These are phyloP conservation scores for Rutstroemia sp. DNA, from an alignment of 2,329 filamentous ascomycete genomes.

Conservation along the genomic window DNA sequence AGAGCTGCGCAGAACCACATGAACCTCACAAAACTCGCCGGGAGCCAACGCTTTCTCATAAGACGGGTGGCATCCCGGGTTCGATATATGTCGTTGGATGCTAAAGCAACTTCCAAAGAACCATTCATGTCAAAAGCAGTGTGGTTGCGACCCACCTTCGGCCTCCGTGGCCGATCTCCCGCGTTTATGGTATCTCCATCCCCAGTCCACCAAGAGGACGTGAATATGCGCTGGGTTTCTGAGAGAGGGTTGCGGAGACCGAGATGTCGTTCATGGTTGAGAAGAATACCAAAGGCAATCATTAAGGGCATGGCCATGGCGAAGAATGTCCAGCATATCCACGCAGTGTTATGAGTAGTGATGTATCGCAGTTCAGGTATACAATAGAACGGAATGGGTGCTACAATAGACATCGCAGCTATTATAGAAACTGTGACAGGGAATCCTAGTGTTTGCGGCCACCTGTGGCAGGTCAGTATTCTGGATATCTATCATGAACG, in stretches of 20 bases:
- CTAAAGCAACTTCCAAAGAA: slow-evolving; percentile 26
- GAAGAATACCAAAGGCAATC: slow-evolving; percentile 56
- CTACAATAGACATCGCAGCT: slow-evolving; percentile 49
- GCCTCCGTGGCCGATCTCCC: slow-evolving; percentile 33
- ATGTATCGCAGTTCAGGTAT: slow-evolving; percentile 45
- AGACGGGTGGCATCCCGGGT: slow-evolving; percentile 15
- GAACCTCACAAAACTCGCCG: slow-evolving; percentile 60
- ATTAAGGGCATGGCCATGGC: slow-evolving; percentile 64
- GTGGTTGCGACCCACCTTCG: slow-evolving; percentile 29
- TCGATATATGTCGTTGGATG: slow-evolving; percentile 16
- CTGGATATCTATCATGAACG: not conserved
- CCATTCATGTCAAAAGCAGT: slow-evolving; percentile 25
- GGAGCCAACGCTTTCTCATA: slow-evolving; percentile 42
- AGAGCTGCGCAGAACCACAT: slow-evolving; percentile 63
- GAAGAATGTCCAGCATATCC: slow-evolving; percentile 63
- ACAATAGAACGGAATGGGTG: slow-evolving; percentile 54
- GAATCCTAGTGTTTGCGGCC: slow-evolving; percentile 57
- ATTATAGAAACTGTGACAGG: slow-evolving; percentile 56
- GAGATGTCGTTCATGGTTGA: slow-evolving; percentile 56
- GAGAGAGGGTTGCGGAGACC: slow-evolving; percentile 53
- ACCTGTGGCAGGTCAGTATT: slow-evolving; percentile 31
- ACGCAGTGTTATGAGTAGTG: slow-evolving; percentile 56
- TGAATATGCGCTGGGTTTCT: slow-evolving; percentile 62
- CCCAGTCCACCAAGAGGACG: slow-evolving; percentile 57
- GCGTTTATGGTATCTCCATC: slow-evolving; percentile 39